Evolutionary conservation across 2,329 filamentous ascomycete genomes (phyloP), one percentile per base, ranked within the genome.

Genomic region (Colletotrichum tropicicola): DNA sequence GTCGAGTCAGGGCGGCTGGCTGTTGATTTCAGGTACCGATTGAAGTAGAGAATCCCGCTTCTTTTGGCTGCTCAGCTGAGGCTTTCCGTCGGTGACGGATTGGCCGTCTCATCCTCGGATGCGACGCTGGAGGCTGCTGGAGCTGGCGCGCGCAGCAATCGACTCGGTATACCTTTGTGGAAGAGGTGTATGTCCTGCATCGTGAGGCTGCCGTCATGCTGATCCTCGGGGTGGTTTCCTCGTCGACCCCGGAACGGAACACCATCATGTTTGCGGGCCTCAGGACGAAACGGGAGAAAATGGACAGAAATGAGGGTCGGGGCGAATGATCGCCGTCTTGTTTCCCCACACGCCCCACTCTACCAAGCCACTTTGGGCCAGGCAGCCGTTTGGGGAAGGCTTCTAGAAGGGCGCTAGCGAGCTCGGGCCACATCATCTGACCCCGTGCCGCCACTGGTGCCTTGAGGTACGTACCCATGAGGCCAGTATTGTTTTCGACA

Each of bases 361-460:
- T 1, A 0, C 37, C 32, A 43, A 49, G 32, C 44, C 44, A 15
- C 23, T 30, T 32, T 49, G 3, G 25, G 27, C 7, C 5, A 61
- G 57, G 62, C 62, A 62, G 17, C 49, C 62, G 44, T 45, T 55
- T 62, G 13, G 8, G 57, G 62, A 61, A 65, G 57, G 23, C 62
- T 65, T 65, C 62, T 53, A 55, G 62, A 65, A 65, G 6, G 21
- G 13, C n/a, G 45, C 48, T 49, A 43, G 19, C 45, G 47, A 30
- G 30, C 13, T 15, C 13, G 10, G 27, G 1, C 21, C 30, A 37
- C 4, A 15, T 37, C 57, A 55, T 13, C n/a, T 55, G 57, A 65
- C 57, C n/a, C 2, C 6, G 3, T 4, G 37, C 1, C 19, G 5
- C 53, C 53, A 47, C 53, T 23, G 53, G 39, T n/a, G 19, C 39